These are phyloP conservation scores for Chlamydomonas sphaeroides DNA, from an alignment of 139 green algal species.

Conservation along the genomic window DNA sequence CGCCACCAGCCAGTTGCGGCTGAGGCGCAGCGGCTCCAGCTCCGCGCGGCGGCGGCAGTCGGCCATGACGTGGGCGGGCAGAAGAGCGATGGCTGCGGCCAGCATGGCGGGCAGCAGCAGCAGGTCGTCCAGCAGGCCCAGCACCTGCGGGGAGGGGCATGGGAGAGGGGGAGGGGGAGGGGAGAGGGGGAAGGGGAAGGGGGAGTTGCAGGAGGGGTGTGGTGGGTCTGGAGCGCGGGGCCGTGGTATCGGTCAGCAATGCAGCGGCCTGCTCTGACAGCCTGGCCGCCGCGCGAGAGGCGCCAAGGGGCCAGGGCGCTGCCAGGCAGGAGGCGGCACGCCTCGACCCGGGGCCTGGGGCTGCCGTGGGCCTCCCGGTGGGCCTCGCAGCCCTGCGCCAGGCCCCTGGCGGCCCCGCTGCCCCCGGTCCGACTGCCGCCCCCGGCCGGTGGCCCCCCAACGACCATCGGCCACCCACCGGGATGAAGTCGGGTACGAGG, in stretches of 20 bases:
- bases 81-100: slow-evolving; percentile 32
- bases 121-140: slow-evolving; percentile 63
- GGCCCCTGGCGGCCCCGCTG: no score
- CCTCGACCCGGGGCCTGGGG: no score
- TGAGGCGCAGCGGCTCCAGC: slow-evolving; percentile 40
- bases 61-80: slow-evolving; percentile 48
- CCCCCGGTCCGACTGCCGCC: no score
- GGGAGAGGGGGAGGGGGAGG: neutral
- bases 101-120: slow-evolving; percentile 62
- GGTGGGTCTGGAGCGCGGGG: no score
- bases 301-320: no score
- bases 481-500: slow-evolving; percentile 75
- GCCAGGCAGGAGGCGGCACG: neutral
- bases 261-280: no score
- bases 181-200: neutral
- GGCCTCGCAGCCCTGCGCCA: no score
- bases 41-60: slow-evolving; percentile 21
- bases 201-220: no score
- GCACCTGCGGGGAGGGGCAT: neutral
- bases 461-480: neutral
- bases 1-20: slow-evolving; percentile 46
- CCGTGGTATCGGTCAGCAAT: no score
- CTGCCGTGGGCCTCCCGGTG: no score
- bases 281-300: no score
- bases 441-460: slow-evolving; percentile 8